A percentile compares a stretch with the other conserved stretches of the same genome.
Evolutionary conservation across 2,329 filamentous ascomycete species (phyloP).

Genomic region (Eutypa lata): DNA sequence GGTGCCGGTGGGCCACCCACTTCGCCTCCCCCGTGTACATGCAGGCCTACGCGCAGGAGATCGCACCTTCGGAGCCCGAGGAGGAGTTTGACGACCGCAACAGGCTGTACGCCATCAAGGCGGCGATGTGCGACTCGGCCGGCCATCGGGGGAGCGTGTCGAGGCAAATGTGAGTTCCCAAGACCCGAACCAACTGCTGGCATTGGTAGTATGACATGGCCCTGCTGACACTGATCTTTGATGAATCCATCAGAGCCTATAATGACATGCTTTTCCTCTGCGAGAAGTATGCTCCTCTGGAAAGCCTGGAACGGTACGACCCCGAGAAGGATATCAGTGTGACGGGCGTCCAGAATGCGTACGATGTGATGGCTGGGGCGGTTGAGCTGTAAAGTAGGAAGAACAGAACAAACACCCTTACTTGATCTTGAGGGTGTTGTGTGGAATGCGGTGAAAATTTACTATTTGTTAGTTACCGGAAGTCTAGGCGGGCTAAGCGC

Average conservation of each 20-base stretch:
- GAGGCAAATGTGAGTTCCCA: slow-evolving; percentile 21
- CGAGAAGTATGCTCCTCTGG: slow-evolving; percentile 32
- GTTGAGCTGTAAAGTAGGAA: no score
- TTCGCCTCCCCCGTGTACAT: slow-evolving; percentile 13
- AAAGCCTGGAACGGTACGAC: slow-evolving; percentile 27
- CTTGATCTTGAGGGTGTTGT: no score
- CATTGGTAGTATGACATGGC: neutral
- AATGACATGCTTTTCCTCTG: slow-evolving; percentile 34
- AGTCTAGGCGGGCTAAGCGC: no score
- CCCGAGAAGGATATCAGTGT: no score
- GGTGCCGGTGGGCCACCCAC: slow-evolving; percentile 8
- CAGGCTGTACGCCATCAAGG: slow-evolving; percentile 15
- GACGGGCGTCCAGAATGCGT: no score
- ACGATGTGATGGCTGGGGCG: no score
- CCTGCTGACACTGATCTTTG: neutral
- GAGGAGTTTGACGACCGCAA: slow-evolving; percentile 19
- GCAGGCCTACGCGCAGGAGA: slow-evolving; percentile 5
- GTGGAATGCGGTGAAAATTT: no score
- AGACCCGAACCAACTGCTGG: neutral
- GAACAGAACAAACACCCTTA: no score
- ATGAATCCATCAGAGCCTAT: slow-evolving; percentile 28
- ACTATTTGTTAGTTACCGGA: no score
- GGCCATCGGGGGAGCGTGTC: slow-evolving; percentile 20
- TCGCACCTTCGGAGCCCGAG: slow-evolving; percentile 13
- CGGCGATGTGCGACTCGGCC: slow-evolving; percentile 14